A percentile compares a stretch with the other conserved stretches of the same genome.
phyloP scores from a whole-genome alignment of 139 green algal genomes.

The Microglena sp. region DNA sequence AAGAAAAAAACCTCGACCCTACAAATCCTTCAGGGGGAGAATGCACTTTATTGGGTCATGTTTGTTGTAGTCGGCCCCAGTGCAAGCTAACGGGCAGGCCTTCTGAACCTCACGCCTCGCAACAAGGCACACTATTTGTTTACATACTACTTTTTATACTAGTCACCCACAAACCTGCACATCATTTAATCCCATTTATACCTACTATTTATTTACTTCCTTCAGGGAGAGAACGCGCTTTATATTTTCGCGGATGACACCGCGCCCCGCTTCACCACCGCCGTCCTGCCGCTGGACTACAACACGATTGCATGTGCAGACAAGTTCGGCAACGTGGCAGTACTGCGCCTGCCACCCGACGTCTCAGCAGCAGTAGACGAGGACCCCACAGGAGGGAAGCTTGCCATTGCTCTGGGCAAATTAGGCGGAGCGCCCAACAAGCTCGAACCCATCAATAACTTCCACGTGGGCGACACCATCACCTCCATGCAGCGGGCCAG shows the following conservation, averaged over 20 bases:
- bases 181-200: no score
- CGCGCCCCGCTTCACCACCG: constrained; percentile 70
- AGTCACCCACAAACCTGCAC: no score
- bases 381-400: constrained; percentile 91
- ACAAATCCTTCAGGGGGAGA: no score
- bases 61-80: no score
- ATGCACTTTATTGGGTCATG: no score
- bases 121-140: no score
- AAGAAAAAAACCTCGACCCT: no score
- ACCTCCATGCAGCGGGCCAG: constrained; percentile 61
- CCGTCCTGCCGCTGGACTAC: constrained; percentile 81
- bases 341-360: constrained; percentile 77
- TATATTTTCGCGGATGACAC: constrained; percentile 94
- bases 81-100: no score
- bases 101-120: no score
- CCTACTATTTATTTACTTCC: no score
- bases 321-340: constrained; percentile 93
- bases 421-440: constrained; percentile 91
- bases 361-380: constrained; percentile 96
- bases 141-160: no score
- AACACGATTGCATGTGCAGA: constrained; percentile 87
- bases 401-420: constrained; percentile 43
- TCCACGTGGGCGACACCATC: constrained; percentile 90
- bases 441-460: constrained; percentile 67
- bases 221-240: constrained; percentile 68